Conservation (phyloP, 768 basidiomycete genomes). For the Boletus fagicola region DNA sequence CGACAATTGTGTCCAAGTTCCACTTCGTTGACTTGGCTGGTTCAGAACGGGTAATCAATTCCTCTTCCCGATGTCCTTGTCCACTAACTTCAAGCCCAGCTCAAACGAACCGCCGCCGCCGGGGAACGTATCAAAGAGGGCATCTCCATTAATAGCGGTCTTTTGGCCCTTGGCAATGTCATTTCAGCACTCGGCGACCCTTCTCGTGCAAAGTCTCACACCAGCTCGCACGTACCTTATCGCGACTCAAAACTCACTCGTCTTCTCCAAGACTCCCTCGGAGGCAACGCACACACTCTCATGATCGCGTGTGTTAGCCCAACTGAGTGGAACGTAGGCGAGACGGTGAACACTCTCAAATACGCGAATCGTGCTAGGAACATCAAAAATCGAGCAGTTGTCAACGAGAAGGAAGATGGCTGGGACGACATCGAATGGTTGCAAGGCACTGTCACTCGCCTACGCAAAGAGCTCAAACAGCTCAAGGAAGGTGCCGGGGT, state of each 20-base stretch:
- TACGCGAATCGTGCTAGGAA: conserved; percentile 97
- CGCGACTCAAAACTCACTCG: conserved; percentile 98
- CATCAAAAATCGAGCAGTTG: conserved; percentile 91
- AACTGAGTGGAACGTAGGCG: conserved; percentile 91
- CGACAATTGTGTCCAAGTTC: conserved; percentile 91
- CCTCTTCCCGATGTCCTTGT: conserved; percentile 3
- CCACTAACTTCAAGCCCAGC: conserved; percentile 42
- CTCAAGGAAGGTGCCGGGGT: conserved; percentile 65
- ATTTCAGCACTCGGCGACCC: conserved; percentile 98
- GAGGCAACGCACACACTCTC: conserved; percentile 95
- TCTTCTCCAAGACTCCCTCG: conserved; percentile 74
- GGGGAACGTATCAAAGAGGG: conserved; percentile 98
- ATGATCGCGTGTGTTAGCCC: conserved; percentile 99
- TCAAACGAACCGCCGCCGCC: conserved; percentile 94
- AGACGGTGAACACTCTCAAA: conserved; percentile 93
- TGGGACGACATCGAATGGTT: conserved; percentile 99
- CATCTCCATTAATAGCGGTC: conserved; percentile 97
- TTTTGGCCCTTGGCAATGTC: conserved; percentile 95
- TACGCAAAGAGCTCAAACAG: conserved; percentile 82
- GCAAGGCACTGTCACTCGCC: conserved; percentile 77
- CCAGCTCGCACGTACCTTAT: conserved; percentile 90
- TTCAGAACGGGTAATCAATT: conserved; percentile 72
- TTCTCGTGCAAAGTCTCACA: conserved; percentile 76
- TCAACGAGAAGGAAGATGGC: conserved; percentile 94
- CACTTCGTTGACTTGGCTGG: conserved; percentile 98